Evolutionary conservation across 2,329 filamentous ascomycete genomes (phyloP), one percentile per base, ranked within the genome.

Genomic region (Diaporthe citriasiana): DNA sequence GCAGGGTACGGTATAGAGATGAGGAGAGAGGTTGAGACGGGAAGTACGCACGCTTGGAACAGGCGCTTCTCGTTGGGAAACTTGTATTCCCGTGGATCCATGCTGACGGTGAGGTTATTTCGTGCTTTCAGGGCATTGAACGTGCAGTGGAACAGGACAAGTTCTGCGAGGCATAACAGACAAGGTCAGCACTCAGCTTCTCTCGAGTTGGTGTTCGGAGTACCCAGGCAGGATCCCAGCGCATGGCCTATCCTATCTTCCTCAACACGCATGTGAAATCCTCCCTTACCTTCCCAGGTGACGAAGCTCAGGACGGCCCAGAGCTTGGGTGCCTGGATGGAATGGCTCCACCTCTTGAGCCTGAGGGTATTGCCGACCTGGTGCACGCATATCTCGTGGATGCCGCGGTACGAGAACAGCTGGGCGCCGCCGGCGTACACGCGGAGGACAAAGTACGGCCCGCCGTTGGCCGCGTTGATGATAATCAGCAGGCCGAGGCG

Each of bases 201-300:
- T 25, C 30, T 12, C 40, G 17, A 15, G 9, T 9, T n/a, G 19
- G 17, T 22, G 3, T 6, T 33, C 19, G n/a, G 40, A n/a, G n/a
- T n/a, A n/a, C n/a, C n/a, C n/a, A n/a, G n/a, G n/a, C n/a, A n/a
- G n/a, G n/a, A n/a, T n/a, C n/a, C n/a, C n/a, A n/a, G n/a, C n/a
- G n/a, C n/a, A n/a, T 22, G 13, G n/a, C 27, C 30, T 1, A 35
- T 4, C 33, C 33, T 5, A 35, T 35, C 4, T 9, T 5, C 9
- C 33, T 35, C 33, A 35, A 33, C 35, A 35, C 12, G 17, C 1
- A 15, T 5, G 9, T 22, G 33, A 40, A n/a, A n/a, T n/a, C n/a
- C n/a, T n/a, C n/a, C 19, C 13, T 73, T 77, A 90, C 89, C 89
- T 84, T 92, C 90, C 89, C 89, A 92, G 1, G 89, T 91, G 72